Conservation (phyloP, 352 stramenopile species). For the Phytophthora kernoviae region DNA sequence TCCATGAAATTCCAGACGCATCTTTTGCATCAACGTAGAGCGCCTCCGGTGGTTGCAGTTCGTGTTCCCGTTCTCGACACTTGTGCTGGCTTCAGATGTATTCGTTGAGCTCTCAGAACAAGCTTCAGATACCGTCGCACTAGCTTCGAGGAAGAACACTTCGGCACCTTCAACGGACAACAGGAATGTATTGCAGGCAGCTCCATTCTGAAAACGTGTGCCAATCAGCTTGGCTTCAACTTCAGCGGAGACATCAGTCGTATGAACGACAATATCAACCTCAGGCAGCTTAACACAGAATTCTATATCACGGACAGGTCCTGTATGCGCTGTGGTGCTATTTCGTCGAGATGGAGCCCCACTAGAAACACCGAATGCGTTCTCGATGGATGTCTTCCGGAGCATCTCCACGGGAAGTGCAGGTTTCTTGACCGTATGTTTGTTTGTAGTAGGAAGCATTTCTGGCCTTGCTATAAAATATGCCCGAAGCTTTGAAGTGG, state of each 20-base stretch:
- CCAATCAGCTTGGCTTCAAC: constrained; percentile 61
- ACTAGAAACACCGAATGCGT: constrained; percentile 17
- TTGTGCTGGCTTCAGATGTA: background rate
- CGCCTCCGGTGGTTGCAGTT: constrained; percentile 34
- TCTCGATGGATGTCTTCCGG: constrained; percentile 22
- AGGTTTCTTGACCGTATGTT: constrained; percentile 13
- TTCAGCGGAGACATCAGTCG: constrained; percentile 65
- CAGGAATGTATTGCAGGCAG: constrained; percentile 54
- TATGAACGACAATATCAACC: constrained; percentile 69
- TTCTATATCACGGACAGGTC: constrained; percentile 35
- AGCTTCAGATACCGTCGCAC: background rate
- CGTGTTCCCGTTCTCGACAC: background rate
- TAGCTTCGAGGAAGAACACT: constrained; percentile 65
- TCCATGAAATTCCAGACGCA: constrained; percentile 64
- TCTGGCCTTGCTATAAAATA: constrained; percentile 51
- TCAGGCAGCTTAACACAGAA: constrained; percentile 63
- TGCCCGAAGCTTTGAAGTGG: constrained; percentile 61
- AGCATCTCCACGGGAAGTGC: constrained; percentile 18
- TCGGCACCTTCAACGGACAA: constrained; percentile 63
- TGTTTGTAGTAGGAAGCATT: constrained; percentile 7
- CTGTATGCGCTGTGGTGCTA: constrained; percentile 8
- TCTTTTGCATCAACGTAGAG: constrained; percentile 66
- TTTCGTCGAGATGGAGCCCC: constrained; percentile 14
- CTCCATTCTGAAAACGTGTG: constrained; percentile 57
- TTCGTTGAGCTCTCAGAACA: background rate